Conservation (phyloP, 106 monocot species). For the Dactylorhiza incarnata region DNA sequence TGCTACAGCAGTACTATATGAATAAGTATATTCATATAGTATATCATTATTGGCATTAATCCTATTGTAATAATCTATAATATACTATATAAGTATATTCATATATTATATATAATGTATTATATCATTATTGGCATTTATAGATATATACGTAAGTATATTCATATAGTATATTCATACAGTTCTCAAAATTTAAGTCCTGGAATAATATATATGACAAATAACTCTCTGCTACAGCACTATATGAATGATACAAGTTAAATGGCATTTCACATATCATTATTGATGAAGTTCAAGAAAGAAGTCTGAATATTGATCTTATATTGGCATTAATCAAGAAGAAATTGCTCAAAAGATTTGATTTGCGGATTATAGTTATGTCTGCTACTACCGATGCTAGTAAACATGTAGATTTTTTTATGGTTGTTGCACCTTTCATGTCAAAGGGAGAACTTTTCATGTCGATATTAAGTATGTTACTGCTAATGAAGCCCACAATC, state of each 20-base stretch:
- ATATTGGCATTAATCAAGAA: conserved; percentile 77
- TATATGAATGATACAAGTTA: conserved; percentile 53
- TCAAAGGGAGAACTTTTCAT: conserved; percentile 77
- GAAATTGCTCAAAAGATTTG: conserved; percentile 42
- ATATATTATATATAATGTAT: too few relatives aligned
- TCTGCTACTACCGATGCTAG: conserved; percentile 89
- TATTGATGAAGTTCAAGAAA: conserved; percentile 97
- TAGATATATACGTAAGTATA: too few relatives aligned
- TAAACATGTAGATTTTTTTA: conserved; percentile 71
- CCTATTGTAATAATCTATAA: too few relatives aligned
- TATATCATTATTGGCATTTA: too few relatives aligned
- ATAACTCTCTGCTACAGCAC: conserved; percentile 78
- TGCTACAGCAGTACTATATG: too few relatives aligned
- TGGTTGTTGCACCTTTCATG: conserved; percentile 54
- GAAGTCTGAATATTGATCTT: conserved; percentile 91
- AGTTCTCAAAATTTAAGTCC: conserved; percentile 36
- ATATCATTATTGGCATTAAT: too few relatives aligned
- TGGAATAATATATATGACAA: conserved; percentile 66
- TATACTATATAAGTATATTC: too few relatives aligned
- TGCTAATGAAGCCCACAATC: too few relatives aligned
- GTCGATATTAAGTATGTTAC: conserved; percentile 86
- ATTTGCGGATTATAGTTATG: conserved; percentile 86
- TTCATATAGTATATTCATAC: too few relatives aligned
- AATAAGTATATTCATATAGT: too few relatives aligned
- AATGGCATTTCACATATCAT: conserved; percentile 61